Base-by-base conservation (phyloP, 768 basidiomycete species). In the Auricularia sp. region DNA sequence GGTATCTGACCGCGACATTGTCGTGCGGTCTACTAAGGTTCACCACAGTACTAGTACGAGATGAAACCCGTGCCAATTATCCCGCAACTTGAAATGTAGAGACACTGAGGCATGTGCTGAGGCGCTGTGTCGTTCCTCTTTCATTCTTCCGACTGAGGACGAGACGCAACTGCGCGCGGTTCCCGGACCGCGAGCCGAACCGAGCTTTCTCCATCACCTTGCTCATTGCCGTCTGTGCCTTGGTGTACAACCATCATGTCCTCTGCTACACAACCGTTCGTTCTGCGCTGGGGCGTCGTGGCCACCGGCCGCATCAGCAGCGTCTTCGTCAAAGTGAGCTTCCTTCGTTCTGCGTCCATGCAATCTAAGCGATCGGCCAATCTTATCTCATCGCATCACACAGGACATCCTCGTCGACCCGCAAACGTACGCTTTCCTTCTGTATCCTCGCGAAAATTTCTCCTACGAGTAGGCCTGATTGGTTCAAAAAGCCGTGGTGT, bases 241-340 rank as follows among this genome's bases (percentile, higher is more conserved):
- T 8, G 18, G 6, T 21, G 11, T 51, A 51, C 1, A 8, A 51
- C 16, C 47, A 51, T 51, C 47, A 47, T 67, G 2, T 43, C 70
- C 36, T 29, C 29, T 29, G 29, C 29, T 29, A 61, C 61, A 63
- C 74, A 75, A 66, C 77, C 78, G 1, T 75, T 79, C 59, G 77
- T 76, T 18, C 73, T 92, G 63, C 84, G 84, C 64, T 93, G 92
- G 93, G 92, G 93, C 18, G 90, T 94, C 67, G 87, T 96, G 66
- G 90, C 91, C 12, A 92, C 91, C 1, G 91, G 90, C 36, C 71
- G 72, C 21, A 94, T 93, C 65, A 85, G 91, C 8, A 77, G 77
- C 36, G 73, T 72, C 11, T 94, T 93, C 72, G 81, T 85, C 11
- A 84, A 83, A 78, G 91, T 88, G 65, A 64, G 75, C 56, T 16